These are phyloP conservation scores for Globisporangium spiculum DNA, from an alignment of 352 stramenopile genomes.

Conservation along the genomic window DNA sequence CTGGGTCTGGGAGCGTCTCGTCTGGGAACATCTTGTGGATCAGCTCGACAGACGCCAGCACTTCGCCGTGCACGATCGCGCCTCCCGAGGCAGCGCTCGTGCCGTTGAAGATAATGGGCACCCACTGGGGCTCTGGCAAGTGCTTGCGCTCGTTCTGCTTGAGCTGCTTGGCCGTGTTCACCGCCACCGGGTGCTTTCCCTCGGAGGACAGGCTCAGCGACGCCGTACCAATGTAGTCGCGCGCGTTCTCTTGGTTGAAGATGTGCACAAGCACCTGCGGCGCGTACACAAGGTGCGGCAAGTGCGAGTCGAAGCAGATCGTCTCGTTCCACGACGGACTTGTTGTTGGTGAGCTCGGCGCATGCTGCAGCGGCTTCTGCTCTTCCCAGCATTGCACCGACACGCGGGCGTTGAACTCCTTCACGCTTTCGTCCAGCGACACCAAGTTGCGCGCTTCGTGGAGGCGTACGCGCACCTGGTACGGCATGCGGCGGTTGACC, in stretches of 20 bases:
- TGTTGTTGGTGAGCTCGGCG: constrained; percentile 26
- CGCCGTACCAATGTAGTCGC: constrained; percentile 43
- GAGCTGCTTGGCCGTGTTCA: constrained; percentile 48
- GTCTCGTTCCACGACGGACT: constrained; percentile 54
- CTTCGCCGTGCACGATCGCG: constrained; percentile 40
- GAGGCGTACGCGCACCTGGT: constrained; percentile 74
- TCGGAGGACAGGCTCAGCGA: constrained; percentile 23
- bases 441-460: constrained; percentile 46
- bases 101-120: constrained; percentile 49
- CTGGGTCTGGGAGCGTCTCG: constrained; percentile 44
- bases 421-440: constrained; percentile 1
- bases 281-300: constrained; percentile 50
- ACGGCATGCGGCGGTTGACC: constrained; percentile 58
- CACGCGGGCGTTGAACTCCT: constrained; percentile 38
- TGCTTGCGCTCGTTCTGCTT: constrained; percentile 45
- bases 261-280: constrained; percentile 65
- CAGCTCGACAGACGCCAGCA: constrained; percentile 59
- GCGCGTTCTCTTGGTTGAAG: constrained; percentile 35
- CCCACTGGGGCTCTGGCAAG: constrained; percentile 46
- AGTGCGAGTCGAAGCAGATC: constrained; percentile 67
- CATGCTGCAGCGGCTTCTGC: constrained; percentile 27
- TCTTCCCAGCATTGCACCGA: constrained; percentile 67
- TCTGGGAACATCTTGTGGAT: constrained; percentile 61
- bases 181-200: constrained; percentile 22
- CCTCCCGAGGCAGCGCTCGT: constrained; percentile 22